Evolutionary conservation across 345 rosid genomes (phyloP).

Genomic region (Trapa bicornis): DNA sequence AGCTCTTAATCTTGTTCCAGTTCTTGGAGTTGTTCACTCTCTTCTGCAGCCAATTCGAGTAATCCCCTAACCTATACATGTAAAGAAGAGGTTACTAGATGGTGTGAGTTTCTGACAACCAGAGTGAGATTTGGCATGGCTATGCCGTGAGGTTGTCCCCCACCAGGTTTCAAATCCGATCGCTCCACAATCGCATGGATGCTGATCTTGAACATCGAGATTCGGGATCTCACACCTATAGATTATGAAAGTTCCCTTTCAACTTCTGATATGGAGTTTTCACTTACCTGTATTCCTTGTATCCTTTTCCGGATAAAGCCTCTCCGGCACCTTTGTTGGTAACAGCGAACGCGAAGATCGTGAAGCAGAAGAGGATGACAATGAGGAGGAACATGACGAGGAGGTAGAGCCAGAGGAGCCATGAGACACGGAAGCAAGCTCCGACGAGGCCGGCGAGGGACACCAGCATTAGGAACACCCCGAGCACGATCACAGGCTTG

Average conservation of each 20-base stretch:
- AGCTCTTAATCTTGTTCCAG: conserved; percentile 22
- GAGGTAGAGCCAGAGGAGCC: conserved; percentile 75
- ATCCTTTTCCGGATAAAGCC: conserved; percentile 42
- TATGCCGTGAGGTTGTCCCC: no score
- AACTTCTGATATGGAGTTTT: neutral
- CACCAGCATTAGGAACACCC: conserved; percentile 60
- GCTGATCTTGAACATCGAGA: neutral
- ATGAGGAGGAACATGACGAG: conserved; percentile 69
- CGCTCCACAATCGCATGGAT: no score
- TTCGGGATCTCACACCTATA: neutral
- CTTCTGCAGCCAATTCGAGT: conserved; percentile 20
- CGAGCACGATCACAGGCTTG: conserved; percentile 54
- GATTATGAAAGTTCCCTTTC: neutral
- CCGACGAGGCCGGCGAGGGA: conserved; percentile 77
- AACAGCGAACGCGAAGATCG: conserved; percentile 65
- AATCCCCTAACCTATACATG: conserved; percentile 9
- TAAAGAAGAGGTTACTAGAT: neutral
- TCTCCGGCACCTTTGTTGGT: conserved; percentile 77
- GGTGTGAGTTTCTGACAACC: neutral
- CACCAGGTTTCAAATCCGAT: no score
- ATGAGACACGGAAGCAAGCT: conserved; percentile 69
- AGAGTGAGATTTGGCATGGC: no score
- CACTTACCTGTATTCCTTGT: conserved; percentile 50
- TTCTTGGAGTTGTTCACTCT: conserved; percentile 11
- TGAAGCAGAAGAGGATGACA: conserved; percentile 48